phyloP scores from a whole-genome alignment of 441 rosid genomes.

The Populus hybrid region DNA sequence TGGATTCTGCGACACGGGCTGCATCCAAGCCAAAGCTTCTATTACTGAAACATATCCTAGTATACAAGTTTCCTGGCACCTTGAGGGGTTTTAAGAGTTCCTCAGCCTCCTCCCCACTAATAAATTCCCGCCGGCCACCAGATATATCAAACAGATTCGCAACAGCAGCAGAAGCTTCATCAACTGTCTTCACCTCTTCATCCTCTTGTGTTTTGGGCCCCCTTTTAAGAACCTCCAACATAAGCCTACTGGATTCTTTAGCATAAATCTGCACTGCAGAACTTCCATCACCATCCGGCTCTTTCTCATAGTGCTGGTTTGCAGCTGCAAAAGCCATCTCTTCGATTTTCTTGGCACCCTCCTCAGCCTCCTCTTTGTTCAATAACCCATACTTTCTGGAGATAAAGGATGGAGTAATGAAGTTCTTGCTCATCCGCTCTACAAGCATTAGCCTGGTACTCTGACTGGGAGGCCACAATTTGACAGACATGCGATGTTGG shows the following conservation, averaged over 20 bases:
- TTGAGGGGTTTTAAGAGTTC: slow-evolving; percentile 70
- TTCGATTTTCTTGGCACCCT: slow-evolving; percentile 68
- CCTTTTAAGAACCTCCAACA: slow-evolving; percentile 81
- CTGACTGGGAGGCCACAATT: slow-evolving; percentile 87
- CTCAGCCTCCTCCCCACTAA: slow-evolving; percentile 80
- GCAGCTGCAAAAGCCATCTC: slow-evolving; percentile 59
- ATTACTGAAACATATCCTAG: slow-evolving; percentile 84
- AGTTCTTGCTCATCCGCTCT: slow-evolving; percentile 67
- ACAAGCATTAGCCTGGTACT: slow-evolving; percentile 76
- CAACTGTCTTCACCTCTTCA: slow-evolving; percentile 25
- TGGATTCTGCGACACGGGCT: slow-evolving; percentile 68
- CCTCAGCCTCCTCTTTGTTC: slow-evolving; percentile 70
- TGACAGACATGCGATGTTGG: slow-evolving; percentile 57
- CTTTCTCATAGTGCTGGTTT: slow-evolving; percentile 64
- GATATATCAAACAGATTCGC: slow-evolving; percentile 68
- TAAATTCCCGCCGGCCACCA: slow-evolving; percentile 61
- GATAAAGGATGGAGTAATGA: slow-evolving; percentile 66
- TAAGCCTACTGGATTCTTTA: slow-evolving; percentile 77
- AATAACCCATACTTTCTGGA: slow-evolving; percentile 79
- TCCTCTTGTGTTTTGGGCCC: slow-evolving; percentile 48
- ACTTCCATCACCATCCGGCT: slow-evolving; percentile 91
- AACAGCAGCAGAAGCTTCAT: slow-evolving; percentile 22
- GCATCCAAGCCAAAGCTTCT: slow-evolving; percentile 88
- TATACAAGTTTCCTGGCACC: slow-evolving; percentile 66
- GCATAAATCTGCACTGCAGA: slow-evolving; percentile 94